phyloP scores from a whole-genome alignment of 73 alveolate genomes.

The Durusdinium trenchii region DNA sequence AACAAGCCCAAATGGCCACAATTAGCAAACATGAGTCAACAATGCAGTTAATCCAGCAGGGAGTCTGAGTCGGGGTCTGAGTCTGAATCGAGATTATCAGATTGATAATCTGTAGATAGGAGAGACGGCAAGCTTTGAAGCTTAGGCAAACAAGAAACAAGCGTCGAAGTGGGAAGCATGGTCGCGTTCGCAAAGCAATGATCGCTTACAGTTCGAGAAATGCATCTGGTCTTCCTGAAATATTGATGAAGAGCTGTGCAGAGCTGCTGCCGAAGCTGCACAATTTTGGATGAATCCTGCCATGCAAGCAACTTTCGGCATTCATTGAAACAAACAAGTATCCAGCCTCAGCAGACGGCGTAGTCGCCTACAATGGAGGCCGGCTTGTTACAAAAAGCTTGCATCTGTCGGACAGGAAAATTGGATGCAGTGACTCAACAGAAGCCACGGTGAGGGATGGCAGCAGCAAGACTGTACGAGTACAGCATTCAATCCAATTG shows the following conservation, averaged over 20 bases:
- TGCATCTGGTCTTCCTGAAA: constrained; percentile 31
- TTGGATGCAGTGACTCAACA: background rate
- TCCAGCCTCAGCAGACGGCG: constrained; percentile 49
- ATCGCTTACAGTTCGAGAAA: too few relatives aligned
- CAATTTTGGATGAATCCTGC: constrained; percentile 56
- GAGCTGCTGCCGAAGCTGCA: constrained; percentile 90
- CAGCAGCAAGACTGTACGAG: background rate
- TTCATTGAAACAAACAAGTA: background rate
- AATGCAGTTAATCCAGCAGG: too few relatives aligned
- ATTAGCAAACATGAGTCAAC: too few relatives aligned
- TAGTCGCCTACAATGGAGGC: constrained; percentile 52
- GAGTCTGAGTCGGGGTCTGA: too few relatives aligned
- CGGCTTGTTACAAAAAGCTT: too few relatives aligned
- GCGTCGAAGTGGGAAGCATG: too few relatives aligned
- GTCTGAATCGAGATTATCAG: too few relatives aligned
- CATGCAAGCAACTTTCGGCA: background rate
- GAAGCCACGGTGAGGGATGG: background rate
- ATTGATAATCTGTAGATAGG: too few relatives aligned
- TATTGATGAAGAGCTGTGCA: constrained; percentile 69
- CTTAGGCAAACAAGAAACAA: too few relatives aligned
- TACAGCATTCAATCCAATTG: background rate
- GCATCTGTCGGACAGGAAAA: background rate
- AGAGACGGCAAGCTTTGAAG: too few relatives aligned
- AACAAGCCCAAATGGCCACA: too few relatives aligned
- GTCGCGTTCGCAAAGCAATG: too few relatives aligned